Base-by-base conservation (phyloP, 352 stramenopile species). In the Globisporangium acanthophoron region DNA sequence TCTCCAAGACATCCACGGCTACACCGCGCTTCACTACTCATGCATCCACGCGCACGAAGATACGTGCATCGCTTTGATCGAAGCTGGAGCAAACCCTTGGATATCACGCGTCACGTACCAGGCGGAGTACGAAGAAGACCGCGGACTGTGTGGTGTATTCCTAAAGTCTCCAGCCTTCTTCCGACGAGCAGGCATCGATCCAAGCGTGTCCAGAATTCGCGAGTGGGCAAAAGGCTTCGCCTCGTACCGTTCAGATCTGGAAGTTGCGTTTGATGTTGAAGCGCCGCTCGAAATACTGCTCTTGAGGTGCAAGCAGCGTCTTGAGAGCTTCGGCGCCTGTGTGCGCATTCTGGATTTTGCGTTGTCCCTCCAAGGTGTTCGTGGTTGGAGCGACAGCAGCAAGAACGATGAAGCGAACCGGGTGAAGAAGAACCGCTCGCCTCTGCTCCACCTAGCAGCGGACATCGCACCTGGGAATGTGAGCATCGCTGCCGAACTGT, bases 1-100 rank as follows among this genome's bases (percentile, higher is more conserved):
- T 55, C 9, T 65, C 1, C 76, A 86, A 60, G 78, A 88, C 55
- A 49, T 70, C 40, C 44, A 76, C 39, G 78, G 78, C 5, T 87
- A 78, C 59, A 87, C 76, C 12, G 59, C 74, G 15, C 60, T 88
- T 6, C 78, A 88, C 33, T 87, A 87, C 51, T 74, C 74, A 6
- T 80, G 76, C 13, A 68, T 70, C 24, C 59, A 70, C 16, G 70
- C 58, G 1, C 70, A 76, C 27, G 29, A 73, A 21, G 43, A 59
- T 0, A 54, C 82, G 0, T 78, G 66, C 51, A 27, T 33, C 21
- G 67, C 70, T 1, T 65, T 88, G 29, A 33, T 76, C 18, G 51
- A 63, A n/a, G 58, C 68, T 43, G 65, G 62, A 5, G 72, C 76
- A 20, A 41, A 54, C n/a, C 44, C 66, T 12, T 59, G 44, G 11